phyloP scores from a whole-genome alignment of 306 rosid species.

The Boehmeria nivea region DNA sequence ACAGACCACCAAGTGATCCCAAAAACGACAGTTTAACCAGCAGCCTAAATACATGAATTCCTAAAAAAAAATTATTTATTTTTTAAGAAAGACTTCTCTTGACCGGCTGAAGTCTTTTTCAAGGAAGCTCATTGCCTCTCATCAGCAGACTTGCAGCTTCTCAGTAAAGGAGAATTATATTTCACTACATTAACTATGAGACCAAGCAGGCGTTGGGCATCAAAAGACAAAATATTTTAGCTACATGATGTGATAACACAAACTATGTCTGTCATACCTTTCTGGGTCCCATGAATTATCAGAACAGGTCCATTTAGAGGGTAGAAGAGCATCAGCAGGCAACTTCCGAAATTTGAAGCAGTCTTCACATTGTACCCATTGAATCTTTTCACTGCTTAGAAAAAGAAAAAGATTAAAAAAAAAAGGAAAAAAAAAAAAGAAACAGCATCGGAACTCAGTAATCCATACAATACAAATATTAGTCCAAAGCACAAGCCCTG shows the following conservation, averaged over 20 bases:
- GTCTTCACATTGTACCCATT: constrained; percentile 91
- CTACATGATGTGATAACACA: constrained; percentile 12
- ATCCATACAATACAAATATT: not conserved
- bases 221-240: not conserved
- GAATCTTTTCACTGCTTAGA: constrained; percentile 61
- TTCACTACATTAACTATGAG: not conserved
- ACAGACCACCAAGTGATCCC: not conserved
- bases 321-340: constrained; percentile 71
- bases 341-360: constrained; percentile 92
- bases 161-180: too few relatives aligned
- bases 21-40: too few relatives aligned
- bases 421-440: constrained; percentile 22
- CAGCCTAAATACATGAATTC: too few relatives aligned
- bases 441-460: constrained; percentile 11
- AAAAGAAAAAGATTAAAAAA: constrained; percentile 7
- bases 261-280: constrained; percentile 41
- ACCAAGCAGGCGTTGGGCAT: not conserved
- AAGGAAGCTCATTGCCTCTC: too few relatives aligned
- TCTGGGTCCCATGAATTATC: constrained; percentile 86
- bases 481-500: not conserved
- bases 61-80: too few relatives aligned
- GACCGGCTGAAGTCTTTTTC: too few relatives aligned
- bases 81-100: too few relatives aligned
- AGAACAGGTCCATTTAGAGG: constrained; percentile 85
- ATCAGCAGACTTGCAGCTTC: too few relatives aligned